Base-by-base conservation (phyloP, 2,329 filamentous ascomycete species). In the Coccinonectria pachysandricola region DNA sequence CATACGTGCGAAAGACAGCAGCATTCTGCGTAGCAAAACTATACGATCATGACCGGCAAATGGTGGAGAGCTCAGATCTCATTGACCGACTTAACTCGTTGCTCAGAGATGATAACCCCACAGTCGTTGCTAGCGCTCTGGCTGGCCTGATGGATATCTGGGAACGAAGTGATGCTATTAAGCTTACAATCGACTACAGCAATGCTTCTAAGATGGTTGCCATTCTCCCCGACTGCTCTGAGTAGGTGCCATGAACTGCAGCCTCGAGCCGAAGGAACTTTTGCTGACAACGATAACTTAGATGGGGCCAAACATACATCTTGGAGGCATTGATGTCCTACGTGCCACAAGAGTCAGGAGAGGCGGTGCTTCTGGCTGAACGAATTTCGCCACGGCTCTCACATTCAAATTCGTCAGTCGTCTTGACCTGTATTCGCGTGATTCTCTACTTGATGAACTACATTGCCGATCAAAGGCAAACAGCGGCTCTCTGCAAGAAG, bases 361-460 rank as follows among this genome's bases (percentile, higher is more conserved):
- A 98, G 57, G 88, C 91, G 4, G 69, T 85, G 6, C 66, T 98
- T 10, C 68, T 98, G 20, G 91, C 91, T 8, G 91, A 98, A 56
- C 77, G 91, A 35, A 92, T 98, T 49, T 75, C 88, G 1, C 91
- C 91, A n/a, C 83, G 91, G 10, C 68, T 98, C 15, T 96, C 91
- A 14, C 91, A 98, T 55, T 91, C 86, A 20, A 98, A 98, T 56
- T 95, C 91, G 8, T 81, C 91, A 0, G 91, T 98, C 16, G 91
- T 96, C 4, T 68, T 98, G 32, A 96, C 91, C 4, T 95, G 86
- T 52, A 94, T 95, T 46, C 78, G 91, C 31, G 91, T 98, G 20
- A 87, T 98, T 18, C 71, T 98, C 26, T 98, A 98, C 50, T 68
- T 98, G 32, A 91, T 96, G 84, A 98, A 98, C 62, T 98, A 98